phyloP scores from a whole-genome alignment of 306 rosid species.

The Vigna radiata region DNA sequence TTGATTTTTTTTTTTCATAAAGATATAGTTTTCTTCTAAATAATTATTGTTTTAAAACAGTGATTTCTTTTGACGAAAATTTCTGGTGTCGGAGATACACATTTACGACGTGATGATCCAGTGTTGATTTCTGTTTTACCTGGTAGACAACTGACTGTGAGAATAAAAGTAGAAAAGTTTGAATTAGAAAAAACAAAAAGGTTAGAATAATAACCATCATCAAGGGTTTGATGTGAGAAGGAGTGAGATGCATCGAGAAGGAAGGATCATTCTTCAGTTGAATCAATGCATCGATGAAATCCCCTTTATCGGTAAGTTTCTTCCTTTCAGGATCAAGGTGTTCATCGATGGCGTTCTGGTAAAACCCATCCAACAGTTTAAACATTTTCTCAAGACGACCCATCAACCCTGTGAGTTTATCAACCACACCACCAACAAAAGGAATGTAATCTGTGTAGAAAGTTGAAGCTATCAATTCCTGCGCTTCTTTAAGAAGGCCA shows the following conservation, averaged over 20 bases:
- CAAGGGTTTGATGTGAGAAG: conserved; percentile 9
- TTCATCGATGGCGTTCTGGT: background rate
- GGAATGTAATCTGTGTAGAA: background rate
- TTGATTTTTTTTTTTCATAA: too few species aligned
- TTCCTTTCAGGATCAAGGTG: conserved; percentile 26
- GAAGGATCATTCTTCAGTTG: conserved; percentile 4
- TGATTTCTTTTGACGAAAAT: too few species aligned
- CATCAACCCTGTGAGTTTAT: conserved; percentile 5
- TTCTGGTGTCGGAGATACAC: too few species aligned
- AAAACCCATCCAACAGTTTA: background rate
- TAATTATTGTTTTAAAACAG: too few species aligned
- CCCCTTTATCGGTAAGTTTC: background rate
- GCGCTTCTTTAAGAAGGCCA: background rate
- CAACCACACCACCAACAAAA: conserved; percentile 6
- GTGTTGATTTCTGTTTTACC: too few species aligned
- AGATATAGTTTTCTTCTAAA: too few species aligned
- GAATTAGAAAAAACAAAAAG: too few species aligned
- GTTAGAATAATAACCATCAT: conserved; percentile 7
- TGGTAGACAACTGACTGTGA: too few species aligned
- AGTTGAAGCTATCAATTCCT: background rate
- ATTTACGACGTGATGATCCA: too few species aligned
- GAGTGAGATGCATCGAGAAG: conserved; percentile 10
- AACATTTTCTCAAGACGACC: background rate
- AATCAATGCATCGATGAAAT: conserved; percentile 9
- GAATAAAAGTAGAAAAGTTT: too few species aligned